Evolutionary conservation across 257 asterid species (phyloP).

Genomic region (Solanum clarkiae): DNA sequence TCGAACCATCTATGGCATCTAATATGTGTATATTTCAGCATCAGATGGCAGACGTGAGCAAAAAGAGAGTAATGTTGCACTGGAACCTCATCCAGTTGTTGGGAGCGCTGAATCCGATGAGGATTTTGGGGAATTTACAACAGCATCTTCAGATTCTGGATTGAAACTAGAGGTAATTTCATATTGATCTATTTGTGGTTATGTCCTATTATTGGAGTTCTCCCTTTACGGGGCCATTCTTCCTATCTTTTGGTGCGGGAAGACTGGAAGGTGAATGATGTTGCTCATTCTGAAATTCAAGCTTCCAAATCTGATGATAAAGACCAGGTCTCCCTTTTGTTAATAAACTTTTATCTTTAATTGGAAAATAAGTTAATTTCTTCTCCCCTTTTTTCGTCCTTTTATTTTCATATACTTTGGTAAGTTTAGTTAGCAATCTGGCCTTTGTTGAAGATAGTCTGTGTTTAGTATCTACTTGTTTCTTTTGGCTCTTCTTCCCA

Average conservation of each 20-base stretch:
- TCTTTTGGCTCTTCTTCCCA: neutral
- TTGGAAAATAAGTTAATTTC: neutral
- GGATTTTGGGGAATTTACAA: slow-evolving; percentile 57
- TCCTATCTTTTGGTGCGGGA: slow-evolving; percentile 16
- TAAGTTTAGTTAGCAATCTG: neutral
- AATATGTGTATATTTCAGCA: slow-evolving; percentile 15
- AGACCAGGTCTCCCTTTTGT: slow-evolving; percentile 6
- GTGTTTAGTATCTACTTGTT: neutral
- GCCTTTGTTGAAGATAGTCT: neutral
- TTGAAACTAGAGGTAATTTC: slow-evolving; percentile 23
- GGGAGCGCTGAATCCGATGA: slow-evolving; percentile 33
- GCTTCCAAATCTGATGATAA: slow-evolving; percentile 4
- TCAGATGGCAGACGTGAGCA: slow-evolving; percentile 13
- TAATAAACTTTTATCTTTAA: neutral
- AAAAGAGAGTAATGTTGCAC: slow-evolving; percentile 6
- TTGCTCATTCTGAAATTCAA: slow-evolving; percentile 5
- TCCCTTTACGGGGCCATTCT: neutral
- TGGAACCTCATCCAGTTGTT: slow-evolving; percentile 14
- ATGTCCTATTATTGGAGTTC: neutral
- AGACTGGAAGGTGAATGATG: slow-evolving; percentile 6
- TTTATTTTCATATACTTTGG: neutral
- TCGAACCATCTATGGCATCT: slow-evolving; percentile 17
- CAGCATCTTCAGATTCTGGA: slow-evolving; percentile 38
- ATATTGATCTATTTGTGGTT: neutral
- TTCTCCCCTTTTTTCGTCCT: neutral